Base-by-base conservation (phyloP, 805 yeast genomes). In the Suhomyces faveliae region DNA sequence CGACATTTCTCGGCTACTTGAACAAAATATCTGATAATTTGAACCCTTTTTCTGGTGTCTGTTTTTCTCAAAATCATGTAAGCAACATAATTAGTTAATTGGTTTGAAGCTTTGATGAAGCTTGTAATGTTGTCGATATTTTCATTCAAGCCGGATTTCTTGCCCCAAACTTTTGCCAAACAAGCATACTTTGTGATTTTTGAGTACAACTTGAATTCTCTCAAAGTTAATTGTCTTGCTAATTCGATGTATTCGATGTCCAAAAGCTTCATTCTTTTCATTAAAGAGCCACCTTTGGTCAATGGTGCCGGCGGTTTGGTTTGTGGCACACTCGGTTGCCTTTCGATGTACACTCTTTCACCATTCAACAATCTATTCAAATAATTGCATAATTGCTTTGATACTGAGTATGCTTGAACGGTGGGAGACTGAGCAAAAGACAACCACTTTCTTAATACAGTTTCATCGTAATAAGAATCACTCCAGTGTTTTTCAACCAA, bases 141-240 rank as follows among this genome's bases (percentile, higher is more conserved):
- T 46, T 78, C 77, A 22, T 76, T 73, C 30, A 73, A 56, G n/a
- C 87, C 85, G 42, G 84, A 80, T 57, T 79, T 80, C 50, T 78
- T 78, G 20, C 86, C 84, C 87, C 95, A 88, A 0, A 84, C 83
- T 57, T 92, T 81, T 42, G 84, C 81, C 42, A 90, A 68, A 59
- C 94, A 84, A 56, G 91, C 94, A 55, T 79, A 79, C 45, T 83
- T 80, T 12, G 83, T 78, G 40, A 92, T 86, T 49, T 78, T 75
- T n/a, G 80, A 68, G 62, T 85, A 91, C 25, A 83, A 66, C 39
- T 76, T 78, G 59, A 83, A 87, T 62, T 89, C 96, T 47, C 83
- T 74, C n/a, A 89, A 63, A 0, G 97, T 87, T 47, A 92, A 67
- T 64, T 92, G 97, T 44, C 90, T 74, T 0, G 97, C 97, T 54